Conservation (phyloP, 2,329 filamentous ascomycete genomes). For the Pezicula carpinea region DNA sequence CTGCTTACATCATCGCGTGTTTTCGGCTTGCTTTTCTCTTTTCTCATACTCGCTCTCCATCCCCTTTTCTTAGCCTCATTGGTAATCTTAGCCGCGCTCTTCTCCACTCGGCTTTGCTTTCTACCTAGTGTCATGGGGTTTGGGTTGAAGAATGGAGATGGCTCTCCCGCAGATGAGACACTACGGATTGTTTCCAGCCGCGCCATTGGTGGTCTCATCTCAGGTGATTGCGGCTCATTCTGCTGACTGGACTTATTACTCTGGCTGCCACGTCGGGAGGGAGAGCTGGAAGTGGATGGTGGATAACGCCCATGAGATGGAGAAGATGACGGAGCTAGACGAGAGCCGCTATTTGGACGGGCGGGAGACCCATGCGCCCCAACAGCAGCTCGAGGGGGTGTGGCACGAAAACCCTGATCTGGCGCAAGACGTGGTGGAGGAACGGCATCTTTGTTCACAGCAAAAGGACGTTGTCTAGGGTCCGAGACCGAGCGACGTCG, state of each 20-base stretch:
- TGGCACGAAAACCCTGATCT: slow-evolving; percentile 9
- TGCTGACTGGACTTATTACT: slow-evolving; percentile 16
- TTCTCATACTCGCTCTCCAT: slow-evolving; percentile 37
- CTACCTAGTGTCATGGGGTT: slow-evolving; percentile 16
- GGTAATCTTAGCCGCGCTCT: slow-evolving; percentile 59
- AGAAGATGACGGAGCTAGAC: slow-evolving; percentile 1
- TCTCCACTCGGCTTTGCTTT: slow-evolving; percentile 49
- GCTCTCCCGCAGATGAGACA: slow-evolving; percentile 22
- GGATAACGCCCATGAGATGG: slow-evolving; percentile 1
- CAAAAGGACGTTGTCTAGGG: not conserved
- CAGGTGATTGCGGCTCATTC: slow-evolving; percentile 43
- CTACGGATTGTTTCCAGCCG: slow-evolving; percentile 53
- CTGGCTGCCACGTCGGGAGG: slow-evolving; percentile 13
- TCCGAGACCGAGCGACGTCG: not conserved
- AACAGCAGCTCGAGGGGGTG: slow-evolving; percentile 12
- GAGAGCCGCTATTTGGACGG: not conserved
- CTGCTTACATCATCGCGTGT: slow-evolving; percentile 41
- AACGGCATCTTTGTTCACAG: slow-evolving; percentile 5
- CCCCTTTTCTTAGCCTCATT: slow-evolving; percentile 54
- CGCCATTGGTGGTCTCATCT: slow-evolving; percentile 42
- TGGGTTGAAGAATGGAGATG: slow-evolving; percentile 16
- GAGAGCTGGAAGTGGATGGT: slow-evolving; percentile 9
- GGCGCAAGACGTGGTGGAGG: slow-evolving; percentile 5
- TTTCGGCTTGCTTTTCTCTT: slow-evolving; percentile 34
- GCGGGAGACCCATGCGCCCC: slow-evolving; percentile 6